These are phyloP conservation scores for Aaosphaeria arxii DNA, from an alignment of 2,329 filamentous ascomycete species.

Conservation along the genomic window DNA sequence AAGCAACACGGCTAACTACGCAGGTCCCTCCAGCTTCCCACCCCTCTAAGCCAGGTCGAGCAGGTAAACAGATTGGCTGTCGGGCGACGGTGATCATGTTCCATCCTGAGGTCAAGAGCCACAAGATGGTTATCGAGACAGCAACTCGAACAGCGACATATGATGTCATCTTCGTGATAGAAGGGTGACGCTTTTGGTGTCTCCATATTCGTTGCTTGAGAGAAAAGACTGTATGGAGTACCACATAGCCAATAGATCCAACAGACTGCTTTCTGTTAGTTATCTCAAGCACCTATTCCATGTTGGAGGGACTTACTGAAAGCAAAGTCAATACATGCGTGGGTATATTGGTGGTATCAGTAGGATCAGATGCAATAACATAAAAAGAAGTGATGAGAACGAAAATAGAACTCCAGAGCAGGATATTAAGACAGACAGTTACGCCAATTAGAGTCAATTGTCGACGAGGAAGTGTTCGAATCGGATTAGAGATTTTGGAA, in stretches of 20 bases:
- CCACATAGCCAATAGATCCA: slow-evolving; percentile 30
- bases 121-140: slow-evolving; percentile 30
- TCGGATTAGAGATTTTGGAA: slow-evolving; percentile 7
- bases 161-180: slow-evolving; percentile 24
- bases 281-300: background rate
- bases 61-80: slow-evolving; percentile 30
- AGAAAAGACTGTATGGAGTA: slow-evolving; percentile 33
- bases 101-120: slow-evolving; percentile 39
- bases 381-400: slow-evolving; percentile 26
- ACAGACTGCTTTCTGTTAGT: slow-evolving; percentile 21
- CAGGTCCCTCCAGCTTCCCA: slow-evolving; percentile 36
- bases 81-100: slow-evolving; percentile 38
- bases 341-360: slow-evolving; percentile 25
- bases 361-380: slow-evolving; percentile 23
- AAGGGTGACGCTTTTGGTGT: slow-evolving; percentile 18
- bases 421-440: slow-evolving; percentile 29
- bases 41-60: slow-evolving; percentile 13
- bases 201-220: slow-evolving; percentile 29
- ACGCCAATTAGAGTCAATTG: slow-evolving; percentile 32
- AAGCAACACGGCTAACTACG: slow-evolving; percentile 22
- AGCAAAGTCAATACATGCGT: slow-evolving; percentile 29
- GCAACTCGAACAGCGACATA: slow-evolving; percentile 33
- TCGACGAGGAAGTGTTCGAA: slow-evolving; percentile 19
- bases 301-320: slow-evolving; percentile 22
- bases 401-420: slow-evolving; percentile 32